These are phyloP conservation scores for Candida qinlingensis DNA, from an alignment of 805 yeast genomes.

Conservation along the genomic window DNA sequence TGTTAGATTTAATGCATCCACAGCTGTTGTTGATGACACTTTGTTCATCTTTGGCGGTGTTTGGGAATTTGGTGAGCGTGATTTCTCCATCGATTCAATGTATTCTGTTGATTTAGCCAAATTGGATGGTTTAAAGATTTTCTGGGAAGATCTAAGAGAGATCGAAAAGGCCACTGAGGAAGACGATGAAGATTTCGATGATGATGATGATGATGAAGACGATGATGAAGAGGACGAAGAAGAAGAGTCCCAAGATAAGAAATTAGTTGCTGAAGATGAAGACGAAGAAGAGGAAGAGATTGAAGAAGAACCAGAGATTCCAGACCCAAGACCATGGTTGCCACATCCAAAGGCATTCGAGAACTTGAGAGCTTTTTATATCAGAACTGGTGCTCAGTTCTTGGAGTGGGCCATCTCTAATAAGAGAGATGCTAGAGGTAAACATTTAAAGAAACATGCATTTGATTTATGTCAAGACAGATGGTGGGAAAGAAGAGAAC, in stretches of 20 bases:
- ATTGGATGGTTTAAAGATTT: slow-evolving; percentile 80
- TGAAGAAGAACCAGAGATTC: slow-evolving; percentile 62
- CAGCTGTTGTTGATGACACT: slow-evolving; percentile 79
- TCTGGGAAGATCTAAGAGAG: slow-evolving; percentile 79
- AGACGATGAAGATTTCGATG: slow-evolving; percentile 65
- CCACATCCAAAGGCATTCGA: slow-evolving; percentile 97
- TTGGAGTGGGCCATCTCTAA: slow-evolving; percentile 91
- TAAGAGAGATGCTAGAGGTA: slow-evolving; percentile 82
- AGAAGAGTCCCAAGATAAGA: slow-evolving; percentile 36
- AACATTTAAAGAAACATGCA: slow-evolving; percentile 80
- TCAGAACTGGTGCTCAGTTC: slow-evolving; percentile 81
- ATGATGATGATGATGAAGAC: slow-evolving; percentile 60
- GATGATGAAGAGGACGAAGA: slow-evolving; percentile 64
- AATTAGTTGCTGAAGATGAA: slow-evolving; percentile 33
- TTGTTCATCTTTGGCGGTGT: slow-evolving; percentile 86
- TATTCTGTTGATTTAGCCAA: slow-evolving; percentile 82
- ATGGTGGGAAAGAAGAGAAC: slow-evolving; percentile 99
- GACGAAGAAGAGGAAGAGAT: slow-evolving; percentile 65
- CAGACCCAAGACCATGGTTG: slow-evolving; percentile 93
- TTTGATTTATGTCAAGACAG: slow-evolving; percentile 90
- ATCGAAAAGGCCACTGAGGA: slow-evolving; percentile 44
- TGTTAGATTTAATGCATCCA: slow-evolving; percentile 79
- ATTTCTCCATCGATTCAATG: slow-evolving; percentile 76
- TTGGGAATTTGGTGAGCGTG: slow-evolving; percentile 85
- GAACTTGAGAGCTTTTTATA: slow-evolving; percentile 73